Conservation (phyloP, 2,329 filamentous ascomycete genomes). For the Fusarium ramigenum region DNA sequence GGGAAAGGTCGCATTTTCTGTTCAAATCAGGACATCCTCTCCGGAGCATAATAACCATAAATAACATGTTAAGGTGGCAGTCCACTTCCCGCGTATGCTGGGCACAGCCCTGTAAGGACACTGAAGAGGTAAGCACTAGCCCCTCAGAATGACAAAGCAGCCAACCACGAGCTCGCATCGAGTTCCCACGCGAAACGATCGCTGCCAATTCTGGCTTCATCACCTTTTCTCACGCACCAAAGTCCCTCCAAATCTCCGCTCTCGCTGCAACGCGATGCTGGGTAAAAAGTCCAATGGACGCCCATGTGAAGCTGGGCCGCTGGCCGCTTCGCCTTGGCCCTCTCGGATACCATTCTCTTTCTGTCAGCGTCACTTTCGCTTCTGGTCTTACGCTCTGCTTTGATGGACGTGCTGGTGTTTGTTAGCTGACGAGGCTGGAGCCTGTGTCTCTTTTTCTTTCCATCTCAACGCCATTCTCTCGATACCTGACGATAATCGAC, state of each 20-base stretch:
- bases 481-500: neutral
- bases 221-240: neutral
- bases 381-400: neutral
- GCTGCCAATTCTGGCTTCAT: constrained; percentile 7
- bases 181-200: neutral
- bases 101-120: neutral
- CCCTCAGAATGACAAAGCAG: neutral
- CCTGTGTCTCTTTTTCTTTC: neutral
- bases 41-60: neutral
- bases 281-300: neutral
- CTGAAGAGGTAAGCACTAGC: constrained; percentile 9
- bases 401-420: constrained; percentile 2
- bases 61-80: neutral
- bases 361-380: constrained; percentile 1
- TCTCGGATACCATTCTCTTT: neutral
- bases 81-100: neutral
- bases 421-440: neutral
- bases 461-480: neutral
- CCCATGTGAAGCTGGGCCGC: neutral
- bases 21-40: neutral
- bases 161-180: neutral
- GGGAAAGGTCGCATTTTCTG: neutral
- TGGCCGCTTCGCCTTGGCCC: neutral
- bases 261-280: neutral
- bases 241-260: constrained; percentile 3